Conservation (phyloP, 2,329 filamentous ascomycete genomes). For the Coniochaeta hoffmannii region DNA sequence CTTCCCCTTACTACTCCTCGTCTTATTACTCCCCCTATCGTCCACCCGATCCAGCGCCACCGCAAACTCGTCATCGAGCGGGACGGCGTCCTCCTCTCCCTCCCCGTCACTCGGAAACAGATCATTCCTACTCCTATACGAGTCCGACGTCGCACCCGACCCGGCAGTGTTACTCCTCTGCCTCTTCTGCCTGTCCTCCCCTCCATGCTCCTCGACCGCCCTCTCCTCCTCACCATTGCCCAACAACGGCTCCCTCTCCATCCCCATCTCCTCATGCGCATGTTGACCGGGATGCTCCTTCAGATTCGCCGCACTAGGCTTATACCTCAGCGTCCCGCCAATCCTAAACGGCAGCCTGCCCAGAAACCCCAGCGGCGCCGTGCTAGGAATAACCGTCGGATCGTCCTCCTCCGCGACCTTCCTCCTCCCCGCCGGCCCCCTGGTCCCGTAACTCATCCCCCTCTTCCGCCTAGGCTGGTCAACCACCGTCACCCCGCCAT, state of each 20-base stretch:
- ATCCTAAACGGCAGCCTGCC: slow-evolving; percentile 78
- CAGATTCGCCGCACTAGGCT: slow-evolving; percentile 82
- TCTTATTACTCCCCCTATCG: slow-evolving; percentile 66
- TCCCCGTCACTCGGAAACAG: slow-evolving; percentile 80
- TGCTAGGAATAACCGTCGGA: slow-evolving; percentile 83
- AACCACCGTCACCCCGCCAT: slow-evolving; percentile 30
- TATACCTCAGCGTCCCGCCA: slow-evolving; percentile 76
- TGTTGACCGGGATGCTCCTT: slow-evolving; percentile 69
- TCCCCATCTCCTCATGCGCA: slow-evolving; percentile 6
- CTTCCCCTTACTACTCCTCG: slow-evolving; percentile 53
- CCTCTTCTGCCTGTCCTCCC: slow-evolving; percentile 29
- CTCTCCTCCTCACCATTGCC: slow-evolving; percentile 41
- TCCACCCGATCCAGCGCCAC: slow-evolving; percentile 68
- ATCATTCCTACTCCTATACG: slow-evolving; percentile 79
- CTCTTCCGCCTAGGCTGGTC: slow-evolving; percentile 66
- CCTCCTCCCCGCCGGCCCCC: slow-evolving; percentile 35
- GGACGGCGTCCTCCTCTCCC: slow-evolving; percentile 89
- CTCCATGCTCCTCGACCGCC: slow-evolving; percentile 24
- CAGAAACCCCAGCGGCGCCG: slow-evolving; percentile 77
- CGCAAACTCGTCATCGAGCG: slow-evolving; percentile 86
- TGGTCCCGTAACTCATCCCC: slow-evolving; percentile 84
- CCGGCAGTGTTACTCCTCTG: slow-evolving; percentile 71
- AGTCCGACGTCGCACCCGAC: slow-evolving; percentile 77
- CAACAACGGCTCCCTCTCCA: slow-evolving; percentile 65
- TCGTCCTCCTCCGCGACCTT: slow-evolving; percentile 53